Evolutionary conservation across 176 grass and related monocot species (phyloP).

Genomic region (Chloris gayana): DNA sequence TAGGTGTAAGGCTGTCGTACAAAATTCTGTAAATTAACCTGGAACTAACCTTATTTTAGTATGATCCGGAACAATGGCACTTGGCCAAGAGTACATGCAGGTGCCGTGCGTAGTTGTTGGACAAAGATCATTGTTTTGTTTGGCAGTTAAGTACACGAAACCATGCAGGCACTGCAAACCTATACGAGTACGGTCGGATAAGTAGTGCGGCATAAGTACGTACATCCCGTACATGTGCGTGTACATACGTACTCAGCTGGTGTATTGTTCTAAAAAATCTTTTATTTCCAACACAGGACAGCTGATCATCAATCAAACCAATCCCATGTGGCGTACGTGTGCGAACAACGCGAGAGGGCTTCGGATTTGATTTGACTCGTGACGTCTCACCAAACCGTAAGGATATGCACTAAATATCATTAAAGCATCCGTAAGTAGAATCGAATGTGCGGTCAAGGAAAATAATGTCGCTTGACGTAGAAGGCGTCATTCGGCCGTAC

Average conservation of each 20-base stretch:
- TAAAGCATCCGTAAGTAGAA: background rate
- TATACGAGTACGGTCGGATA: background rate
- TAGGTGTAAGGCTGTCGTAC: background rate
- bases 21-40: background rate
- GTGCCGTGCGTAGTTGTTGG: background rate
- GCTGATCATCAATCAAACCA: background rate
- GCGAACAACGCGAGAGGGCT: background rate
- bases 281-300: background rate
- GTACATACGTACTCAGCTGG: background rate
- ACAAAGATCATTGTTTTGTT: background rate
- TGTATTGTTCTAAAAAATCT: background rate
- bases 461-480: background rate
- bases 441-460: background rate
- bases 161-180: background rate
- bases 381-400: background rate
- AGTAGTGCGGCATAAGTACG: background rate
- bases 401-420: no score
- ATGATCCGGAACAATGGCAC: background rate
- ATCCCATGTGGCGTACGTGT: background rate
- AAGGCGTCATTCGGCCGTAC: background rate
- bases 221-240: background rate
- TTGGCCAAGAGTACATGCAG: background rate
- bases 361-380: background rate
- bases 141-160: background rate
- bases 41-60: background rate